Evolutionary conservation across 78 protist genomes (phyloP).

Genomic region (Mantamonas sphyraenae): DNA sequence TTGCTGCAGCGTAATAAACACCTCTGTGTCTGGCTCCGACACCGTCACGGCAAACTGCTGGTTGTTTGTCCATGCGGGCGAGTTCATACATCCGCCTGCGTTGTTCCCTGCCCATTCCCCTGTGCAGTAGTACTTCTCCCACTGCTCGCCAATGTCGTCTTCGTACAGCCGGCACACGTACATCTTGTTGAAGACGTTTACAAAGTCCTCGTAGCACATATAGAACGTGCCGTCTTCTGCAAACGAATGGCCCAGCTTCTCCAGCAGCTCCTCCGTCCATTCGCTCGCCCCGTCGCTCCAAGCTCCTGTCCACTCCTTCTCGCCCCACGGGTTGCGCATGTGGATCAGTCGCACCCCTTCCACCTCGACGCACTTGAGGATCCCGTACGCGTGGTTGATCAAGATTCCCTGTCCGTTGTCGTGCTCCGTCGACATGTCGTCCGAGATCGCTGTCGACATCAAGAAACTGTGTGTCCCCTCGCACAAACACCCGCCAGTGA

Average conservation of each 20-base stretch:
- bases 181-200: background rate
- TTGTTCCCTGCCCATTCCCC: no score
- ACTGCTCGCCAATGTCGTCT: background rate
- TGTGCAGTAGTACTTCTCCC: no score
- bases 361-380: background rate
- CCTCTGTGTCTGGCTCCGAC: background rate
- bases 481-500: no score
- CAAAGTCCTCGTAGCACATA: conserved; percentile 9
- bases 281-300: conserved; percentile 21
- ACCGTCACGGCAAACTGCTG: background rate
- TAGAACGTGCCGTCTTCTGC: conserved; percentile 35
- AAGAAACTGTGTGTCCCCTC: background rate
- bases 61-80: background rate
- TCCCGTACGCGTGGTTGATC: conserved; percentile 4
- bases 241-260: background rate
- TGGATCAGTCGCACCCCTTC: conserved; percentile 2
- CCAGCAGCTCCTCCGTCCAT: conserved; percentile 27
- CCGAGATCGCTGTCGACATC: no score
- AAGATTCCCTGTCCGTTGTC: background rate
- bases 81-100: background rate
- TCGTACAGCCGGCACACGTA: conserved; percentile 2
- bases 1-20: background rate
- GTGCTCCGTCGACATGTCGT: no score
- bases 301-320: conserved; percentile 46
- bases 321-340: conserved; percentile 59